Conservation (phyloP, 352 stramenopile species). For the Phytophthora colocasiae region DNA sequence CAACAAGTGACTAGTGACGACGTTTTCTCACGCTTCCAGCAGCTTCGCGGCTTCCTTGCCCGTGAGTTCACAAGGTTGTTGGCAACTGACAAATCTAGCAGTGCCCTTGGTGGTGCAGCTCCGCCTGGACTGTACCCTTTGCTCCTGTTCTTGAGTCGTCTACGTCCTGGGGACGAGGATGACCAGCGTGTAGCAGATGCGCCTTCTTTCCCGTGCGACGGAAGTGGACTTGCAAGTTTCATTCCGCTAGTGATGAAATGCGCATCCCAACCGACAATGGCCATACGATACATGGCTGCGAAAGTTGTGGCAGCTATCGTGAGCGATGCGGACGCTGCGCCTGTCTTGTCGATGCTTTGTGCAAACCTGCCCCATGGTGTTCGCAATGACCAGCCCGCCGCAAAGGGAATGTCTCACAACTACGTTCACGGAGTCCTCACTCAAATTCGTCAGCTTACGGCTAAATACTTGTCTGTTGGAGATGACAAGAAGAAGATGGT, state of each 20-base stretch:
- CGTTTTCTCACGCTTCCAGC: constrained; percentile 82
- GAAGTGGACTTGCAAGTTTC: constrained; percentile 47
- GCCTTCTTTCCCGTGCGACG: constrained; percentile 17
- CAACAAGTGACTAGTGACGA: constrained; percentile 72
- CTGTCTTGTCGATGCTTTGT: constrained; percentile 48
- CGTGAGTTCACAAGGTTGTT: constrained; percentile 59
- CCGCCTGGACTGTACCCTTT: constrained; percentile 76
- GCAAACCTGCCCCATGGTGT: constrained; percentile 53
- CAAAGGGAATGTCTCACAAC: constrained; percentile 53
- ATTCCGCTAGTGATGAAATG: constrained; percentile 75
- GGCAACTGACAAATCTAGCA: constrained; percentile 20
- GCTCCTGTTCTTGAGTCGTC: constrained; percentile 80
- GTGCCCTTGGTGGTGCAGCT: constrained; percentile 37
- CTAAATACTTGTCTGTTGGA: constrained; percentile 42
- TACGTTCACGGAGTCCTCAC: constrained; percentile 68
- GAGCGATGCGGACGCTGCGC: constrained; percentile 54
- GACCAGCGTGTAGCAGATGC: constrained; percentile 35
- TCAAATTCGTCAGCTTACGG: constrained; percentile 63
- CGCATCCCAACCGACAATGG: constrained; percentile 71
- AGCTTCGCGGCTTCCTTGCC: constrained; percentile 71
- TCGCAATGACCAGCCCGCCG: not conserved
- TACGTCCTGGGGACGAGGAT: constrained; percentile 71
- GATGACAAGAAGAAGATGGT: constrained; percentile 13
- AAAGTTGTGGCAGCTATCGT: constrained; percentile 80
- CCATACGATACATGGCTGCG: constrained; percentile 82